These are phyloP conservation scores for Plasmodium relictum DNA, from an alignment of 169 alveolate species.

Conservation along the genomic window DNA sequence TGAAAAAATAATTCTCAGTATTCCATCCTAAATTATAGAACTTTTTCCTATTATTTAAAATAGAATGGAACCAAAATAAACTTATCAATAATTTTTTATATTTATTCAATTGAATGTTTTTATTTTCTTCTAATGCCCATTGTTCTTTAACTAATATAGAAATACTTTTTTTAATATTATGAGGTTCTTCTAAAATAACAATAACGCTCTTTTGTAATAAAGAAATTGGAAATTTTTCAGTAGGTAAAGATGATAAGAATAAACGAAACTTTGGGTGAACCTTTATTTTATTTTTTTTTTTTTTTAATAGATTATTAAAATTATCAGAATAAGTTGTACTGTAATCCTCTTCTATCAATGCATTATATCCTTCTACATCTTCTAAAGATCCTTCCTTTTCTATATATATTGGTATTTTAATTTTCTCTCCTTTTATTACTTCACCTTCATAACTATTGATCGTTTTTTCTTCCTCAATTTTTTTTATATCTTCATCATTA, in stretches of 20 bases:
- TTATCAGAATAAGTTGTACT: neutral
- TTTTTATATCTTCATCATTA: neutral
- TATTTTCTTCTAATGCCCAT: constrained; percentile 78
- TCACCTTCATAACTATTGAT: neutral
- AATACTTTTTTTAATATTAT: constrained; percentile 62
- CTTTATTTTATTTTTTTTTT: constrained; percentile 78
- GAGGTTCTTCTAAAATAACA: constrained; percentile 96
- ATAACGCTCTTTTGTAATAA: constrained; percentile 95
- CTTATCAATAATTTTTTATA: constrained; percentile 87
- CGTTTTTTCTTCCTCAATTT: neutral
- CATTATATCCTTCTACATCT: constrained; percentile 1
- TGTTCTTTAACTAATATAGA: constrained; percentile 73
- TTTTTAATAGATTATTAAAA: constrained; percentile 40
- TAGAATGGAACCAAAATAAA: constrained; percentile 93
- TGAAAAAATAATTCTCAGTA: constrained; percentile 91
- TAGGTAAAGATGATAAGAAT: constrained; percentile 95
- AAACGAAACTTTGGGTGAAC: constrained; percentile 95
- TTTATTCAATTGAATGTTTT: constrained; percentile 48
- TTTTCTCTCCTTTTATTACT: neutral
- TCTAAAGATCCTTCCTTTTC: neutral
- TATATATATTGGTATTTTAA: neutral
- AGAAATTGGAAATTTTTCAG: constrained; percentile 95
- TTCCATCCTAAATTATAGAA: constrained; percentile 94
- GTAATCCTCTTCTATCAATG: constrained; percentile 24
- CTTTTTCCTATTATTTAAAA: constrained; percentile 92